These are phyloP conservation scores for Wallacemonas sp. DNA, from an alignment of 208 protist genomes.

Conservation along the genomic window DNA sequence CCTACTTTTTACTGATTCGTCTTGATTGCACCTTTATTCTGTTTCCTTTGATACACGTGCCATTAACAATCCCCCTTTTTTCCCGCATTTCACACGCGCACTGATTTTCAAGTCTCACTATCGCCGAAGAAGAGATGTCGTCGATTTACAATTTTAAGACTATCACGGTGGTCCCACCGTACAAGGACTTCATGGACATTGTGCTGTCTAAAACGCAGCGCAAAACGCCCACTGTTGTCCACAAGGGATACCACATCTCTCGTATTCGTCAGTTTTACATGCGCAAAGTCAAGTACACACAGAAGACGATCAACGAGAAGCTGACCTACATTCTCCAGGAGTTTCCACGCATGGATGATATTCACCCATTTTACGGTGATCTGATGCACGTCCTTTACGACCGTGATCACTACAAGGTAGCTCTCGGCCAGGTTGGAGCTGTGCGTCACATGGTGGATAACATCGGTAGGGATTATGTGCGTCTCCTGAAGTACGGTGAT, in stretches of 20 bases:
- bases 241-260: slow-evolving; percentile 98
- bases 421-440: slow-evolving; percentile 98
- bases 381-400: slow-evolving; percentile 99
- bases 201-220: slow-evolving; percentile 99
- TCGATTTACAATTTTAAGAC: slow-evolving; percentile 98
- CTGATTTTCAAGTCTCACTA: neutral
- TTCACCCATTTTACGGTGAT: slow-evolving; percentile 99
- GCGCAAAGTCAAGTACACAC: slow-evolving; percentile 99
- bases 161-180: slow-evolving; percentile 96
- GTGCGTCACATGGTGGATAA: slow-evolving; percentile 97
- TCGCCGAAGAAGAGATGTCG: slow-evolving; percentile 40
- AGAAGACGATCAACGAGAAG: slow-evolving; percentile 98
- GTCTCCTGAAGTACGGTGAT: slow-evolving; percentile 99
- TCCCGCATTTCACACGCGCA: neutral
- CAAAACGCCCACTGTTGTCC: slow-evolving; percentile 99
- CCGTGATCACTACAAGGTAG: slow-evolving; percentile 99
- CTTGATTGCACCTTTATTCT: no score
- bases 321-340: slow-evolving; percentile 96
- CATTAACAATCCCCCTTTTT: no score
- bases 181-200: slow-evolving; percentile 99
- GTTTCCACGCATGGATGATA: slow-evolving; percentile 97
- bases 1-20: no score
- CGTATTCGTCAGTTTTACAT: slow-evolving; percentile 99
- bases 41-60: neutral
- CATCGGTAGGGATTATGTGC: slow-evolving; percentile 98